These are phyloP conservation scores for Botrytis squamosa DNA, from an alignment of 2,329 filamentous ascomycete genomes.

Conservation along the genomic window DNA sequence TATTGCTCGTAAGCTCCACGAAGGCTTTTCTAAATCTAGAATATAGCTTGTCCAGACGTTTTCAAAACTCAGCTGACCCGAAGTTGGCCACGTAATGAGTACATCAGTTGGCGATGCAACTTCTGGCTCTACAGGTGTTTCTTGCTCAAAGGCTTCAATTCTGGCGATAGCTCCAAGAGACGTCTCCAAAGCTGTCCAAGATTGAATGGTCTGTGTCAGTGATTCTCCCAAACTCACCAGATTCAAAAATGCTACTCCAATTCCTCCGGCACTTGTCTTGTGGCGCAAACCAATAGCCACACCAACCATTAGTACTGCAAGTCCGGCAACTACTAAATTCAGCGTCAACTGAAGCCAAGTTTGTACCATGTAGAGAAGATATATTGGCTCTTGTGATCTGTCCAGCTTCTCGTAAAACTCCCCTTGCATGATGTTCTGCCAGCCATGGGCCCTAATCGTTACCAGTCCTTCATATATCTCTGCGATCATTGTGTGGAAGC, in stretches of 20 bases:
- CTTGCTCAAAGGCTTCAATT: conserved; percentile 51
- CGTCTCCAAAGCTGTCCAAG: conserved; percentile 59
- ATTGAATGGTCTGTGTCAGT: conserved; percentile 29
- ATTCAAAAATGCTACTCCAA: conserved; percentile 29
- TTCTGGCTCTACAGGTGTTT: conserved; percentile 36
- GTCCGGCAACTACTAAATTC: conserved; percentile 38
- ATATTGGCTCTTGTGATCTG: conserved; percentile 52
- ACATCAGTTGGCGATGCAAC: conserved; percentile 20
- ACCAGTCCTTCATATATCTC: conserved; percentile 46
- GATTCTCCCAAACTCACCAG: conserved; percentile 28
- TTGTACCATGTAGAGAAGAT: conserved; percentile 56
- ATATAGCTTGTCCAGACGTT: not conserved
- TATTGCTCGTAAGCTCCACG: conserved; percentile 20
- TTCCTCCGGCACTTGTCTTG: conserved; percentile 24
- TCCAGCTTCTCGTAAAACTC: conserved; percentile 49
- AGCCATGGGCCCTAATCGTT: conserved; percentile 43
- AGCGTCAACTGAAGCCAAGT: conserved; percentile 59
- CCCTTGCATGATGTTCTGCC: conserved; percentile 17
- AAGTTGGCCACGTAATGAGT: conserved; percentile 28
- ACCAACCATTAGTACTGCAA: conserved; percentile 31
- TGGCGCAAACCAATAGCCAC: conserved; percentile 25
- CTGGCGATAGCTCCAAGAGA: conserved; percentile 56
- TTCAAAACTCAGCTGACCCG: conserved; percentile 27
- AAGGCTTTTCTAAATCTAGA: not conserved
- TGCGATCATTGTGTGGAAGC: conserved; percentile 46